Base-by-base conservation (phyloP, 257 asterid species). In the Eustoma russellianum region DNA sequence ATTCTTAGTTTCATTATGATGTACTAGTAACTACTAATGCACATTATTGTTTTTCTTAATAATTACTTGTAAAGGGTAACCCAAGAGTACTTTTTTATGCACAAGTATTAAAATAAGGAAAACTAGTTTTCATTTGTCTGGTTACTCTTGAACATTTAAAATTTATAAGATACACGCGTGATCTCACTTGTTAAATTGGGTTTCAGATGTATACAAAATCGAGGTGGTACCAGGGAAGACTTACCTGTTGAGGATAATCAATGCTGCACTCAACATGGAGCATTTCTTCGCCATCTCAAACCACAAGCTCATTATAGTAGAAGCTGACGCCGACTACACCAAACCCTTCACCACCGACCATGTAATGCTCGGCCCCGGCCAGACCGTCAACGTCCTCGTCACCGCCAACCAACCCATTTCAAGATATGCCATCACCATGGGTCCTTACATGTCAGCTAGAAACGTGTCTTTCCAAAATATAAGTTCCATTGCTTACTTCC, bases 281-380 rank as follows among this genome's bases (percentile, higher is more conserved):
- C 68, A 70, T 64, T 83, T 83, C 77, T 80, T 80, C 38, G 77
- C 70, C 46, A 76, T 80, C 10, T 80, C 89, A 9, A 73, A 71
- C 55, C 93, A 83, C 67, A 68, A 62, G 18, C 54, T 83, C 38
- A 80, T 80, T 30, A 63, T 80, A 33, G 83, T 83, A 4, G 93
- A 78, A 67, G 79, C 79, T 0, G 93, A 83, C 53, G 93, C 80
- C 10, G 85, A 77, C 48, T 83, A 83, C 76, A 80, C 80, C 3
- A 80, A 77, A 50, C 83, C 88, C 12, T 64, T 77, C 59, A 67
- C 65, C 46, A 70, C 74, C 0, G 77, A 75, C 61, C 67, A 46
- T 33, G 82, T 83, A 43, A 77, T 80, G 82, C 79, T 83, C 13
- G 81, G 77, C 40, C 93, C 93, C 2, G 93, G 88, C 18, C 82